Conservation (phyloP, 2,329 filamentous ascomycete genomes). For the Trichoderma atroviride region DNA sequence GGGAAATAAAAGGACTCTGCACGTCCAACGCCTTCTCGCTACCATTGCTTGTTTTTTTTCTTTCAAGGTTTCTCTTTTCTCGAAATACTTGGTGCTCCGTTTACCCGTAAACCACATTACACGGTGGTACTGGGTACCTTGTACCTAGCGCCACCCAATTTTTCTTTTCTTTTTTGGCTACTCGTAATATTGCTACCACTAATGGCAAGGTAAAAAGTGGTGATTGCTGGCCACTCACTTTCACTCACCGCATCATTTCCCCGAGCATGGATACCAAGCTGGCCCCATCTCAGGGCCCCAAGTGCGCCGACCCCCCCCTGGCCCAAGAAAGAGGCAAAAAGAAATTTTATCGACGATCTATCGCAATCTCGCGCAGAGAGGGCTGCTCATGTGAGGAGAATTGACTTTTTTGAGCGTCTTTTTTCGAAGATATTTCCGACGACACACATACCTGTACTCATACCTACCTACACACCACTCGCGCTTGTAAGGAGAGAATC, state of each 20-base stretch:
- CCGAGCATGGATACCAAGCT: slow-evolving; percentile 15
- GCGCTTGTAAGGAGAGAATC: background rate
- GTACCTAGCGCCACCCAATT: background rate
- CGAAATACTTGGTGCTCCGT: background rate
- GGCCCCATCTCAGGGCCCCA: background rate
- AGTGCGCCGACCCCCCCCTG: slow-evolving; percentile 1
- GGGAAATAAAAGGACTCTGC: background rate
- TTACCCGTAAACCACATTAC: background rate
- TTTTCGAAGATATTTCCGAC: background rate
- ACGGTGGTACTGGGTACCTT: background rate
- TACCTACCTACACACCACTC: background rate
- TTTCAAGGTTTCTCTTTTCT: background rate
- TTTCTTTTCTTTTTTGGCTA: background rate
- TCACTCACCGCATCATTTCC: slow-evolving; percentile 25
- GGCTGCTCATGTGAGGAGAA: slow-evolving; percentile 25
- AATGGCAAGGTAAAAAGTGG: background rate
- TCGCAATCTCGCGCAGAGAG: slow-evolving; percentile 22
- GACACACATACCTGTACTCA: background rate
- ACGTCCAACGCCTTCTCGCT: background rate
- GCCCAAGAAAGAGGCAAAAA: background rate
- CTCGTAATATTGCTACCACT: background rate
- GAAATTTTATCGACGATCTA: slow-evolving; percentile 18
- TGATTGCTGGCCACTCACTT: background rate
- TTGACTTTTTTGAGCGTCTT: background rate
- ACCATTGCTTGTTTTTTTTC: background rate